A percentile compares a stretch with the other conserved stretches of the same genome.
phyloP scores from a whole-genome alignment of 768 basidiomycete species.

The Paxillus ammoniavirescens region DNA sequence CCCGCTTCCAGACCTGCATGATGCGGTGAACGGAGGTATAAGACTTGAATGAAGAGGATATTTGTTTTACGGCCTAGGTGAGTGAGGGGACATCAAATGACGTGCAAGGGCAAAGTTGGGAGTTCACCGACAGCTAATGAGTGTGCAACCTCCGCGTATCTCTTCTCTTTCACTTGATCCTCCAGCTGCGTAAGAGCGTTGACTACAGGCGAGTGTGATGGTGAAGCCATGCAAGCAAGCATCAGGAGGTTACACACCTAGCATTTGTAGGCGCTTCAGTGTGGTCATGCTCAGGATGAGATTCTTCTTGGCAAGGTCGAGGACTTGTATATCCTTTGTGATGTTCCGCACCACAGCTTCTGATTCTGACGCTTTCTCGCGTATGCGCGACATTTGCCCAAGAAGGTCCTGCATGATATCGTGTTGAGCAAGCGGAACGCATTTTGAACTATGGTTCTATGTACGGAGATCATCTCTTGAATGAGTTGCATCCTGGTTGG shows the following conservation, averaged over 20 bases:
- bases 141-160: constrained; percentile 81
- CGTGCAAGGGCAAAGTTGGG: constrained; percentile 12
- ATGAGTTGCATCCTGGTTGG: constrained; percentile 87
- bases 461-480: constrained; percentile 94
- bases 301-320: constrained; percentile 94
- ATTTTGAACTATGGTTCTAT: constrained; percentile 17
- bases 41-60: constrained; percentile 76
- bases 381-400: constrained; percentile 92
- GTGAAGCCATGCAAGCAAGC: neutral
- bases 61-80: constrained; percentile 80
- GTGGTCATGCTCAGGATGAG: constrained; percentile 87
- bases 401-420: constrained; percentile 69
- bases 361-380: constrained; percentile 95
- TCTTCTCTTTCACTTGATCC: constrained; percentile 70
- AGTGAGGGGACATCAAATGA: neutral
- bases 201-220: constrained; percentile 43
- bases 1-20: constrained; percentile 71
- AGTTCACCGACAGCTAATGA: constrained; percentile 63
- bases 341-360: constrained; percentile 95
- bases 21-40: constrained; percentile 78
- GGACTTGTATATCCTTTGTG: constrained; percentile 92
- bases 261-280: constrained; percentile 88
- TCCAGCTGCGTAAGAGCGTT: constrained; percentile 83
- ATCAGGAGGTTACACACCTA: constrained; percentile 54
- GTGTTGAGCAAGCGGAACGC: constrained; percentile 4